A percentile compares a stretch with the other conserved stretches of the same genome.
Conservation (phyloP, 495 filamentous ascomycete species). For the Hyaloscypha variabilis region DNA sequence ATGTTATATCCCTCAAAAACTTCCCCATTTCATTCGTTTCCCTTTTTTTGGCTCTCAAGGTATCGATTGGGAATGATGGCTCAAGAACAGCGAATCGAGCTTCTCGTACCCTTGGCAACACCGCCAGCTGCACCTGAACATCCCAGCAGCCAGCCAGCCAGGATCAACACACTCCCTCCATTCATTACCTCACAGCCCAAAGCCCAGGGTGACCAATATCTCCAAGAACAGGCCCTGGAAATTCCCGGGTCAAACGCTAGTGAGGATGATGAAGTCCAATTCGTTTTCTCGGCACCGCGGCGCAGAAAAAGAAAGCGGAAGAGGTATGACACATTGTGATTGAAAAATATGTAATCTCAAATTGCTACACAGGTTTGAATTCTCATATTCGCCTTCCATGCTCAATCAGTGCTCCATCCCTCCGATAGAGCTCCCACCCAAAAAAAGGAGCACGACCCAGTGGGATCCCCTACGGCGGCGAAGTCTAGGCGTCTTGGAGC, state of each 20-base stretch:
- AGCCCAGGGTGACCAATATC: neutral
- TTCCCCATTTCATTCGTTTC: slow-evolving; percentile 14
- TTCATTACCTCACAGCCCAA: neutral
- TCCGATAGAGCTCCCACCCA: neutral
- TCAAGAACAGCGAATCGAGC: slow-evolving; percentile 11
- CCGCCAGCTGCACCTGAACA: neutral
- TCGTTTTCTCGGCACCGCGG: slow-evolving; percentile 45
- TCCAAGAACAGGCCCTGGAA: neutral
- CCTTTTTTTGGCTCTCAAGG: slow-evolving; percentile 22
- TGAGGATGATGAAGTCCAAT: slow-evolving; percentile 43
- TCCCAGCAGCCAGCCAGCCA: neutral
- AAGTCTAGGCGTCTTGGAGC: slow-evolving; percentile 39
- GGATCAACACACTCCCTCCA: neutral
- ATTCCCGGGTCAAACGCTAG: neutral
- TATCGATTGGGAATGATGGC: slow-evolving; percentile 13
- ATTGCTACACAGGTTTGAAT: slow-evolving; percentile 24
- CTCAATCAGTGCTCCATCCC: slow-evolving; percentile 6
- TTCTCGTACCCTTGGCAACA: neutral
- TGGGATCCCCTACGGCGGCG: slow-evolving; percentile 30
- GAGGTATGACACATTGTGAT: slow-evolving; percentile 15
- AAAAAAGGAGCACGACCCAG: neutral
- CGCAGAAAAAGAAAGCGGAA: slow-evolving; percentile 39
- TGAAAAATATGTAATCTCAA: neutral
- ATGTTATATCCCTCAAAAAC: slow-evolving; percentile 26
- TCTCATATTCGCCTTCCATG: slow-evolving; percentile 11